Base-by-base conservation (phyloP, 148 eudicot species). In the Heliosperma pusillum region DNA sequence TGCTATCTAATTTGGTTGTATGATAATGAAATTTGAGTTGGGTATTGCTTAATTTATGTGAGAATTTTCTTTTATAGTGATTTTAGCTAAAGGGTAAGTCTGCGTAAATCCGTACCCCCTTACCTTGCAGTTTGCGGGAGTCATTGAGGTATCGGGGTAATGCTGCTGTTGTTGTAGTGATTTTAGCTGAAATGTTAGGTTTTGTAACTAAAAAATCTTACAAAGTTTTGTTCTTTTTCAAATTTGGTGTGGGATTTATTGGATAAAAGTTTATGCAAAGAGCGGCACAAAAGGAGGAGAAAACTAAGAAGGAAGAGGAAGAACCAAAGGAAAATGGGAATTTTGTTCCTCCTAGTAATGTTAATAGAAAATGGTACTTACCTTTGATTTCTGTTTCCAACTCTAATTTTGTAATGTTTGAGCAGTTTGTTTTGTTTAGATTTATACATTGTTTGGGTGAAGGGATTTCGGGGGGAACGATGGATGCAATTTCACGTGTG, bases 281-380 rank as follows among this genome's bases (percentile, higher is more conserved):
- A 30, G 68, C 68, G 2, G 64, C 86, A 57, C 87, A 82, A 75
- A 93, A 76, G 80, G 91, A 85, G 78, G 98, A 89, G 78, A 89
- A 87, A 84, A 22, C 78, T 64, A 83, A 85, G 81, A 86, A 84
- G 55, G 55, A 50, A 78, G 91, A 81, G 77, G 80, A 86, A 82
- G 90, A 85, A 77, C 74, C 79, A 75, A 73, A 74, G 76, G 82
- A 81, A 76, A 75, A 78, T 75, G 90, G 83, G 66, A 83, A 74
- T 77, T 86, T 90, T 79, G 70, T 73, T 79, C 78, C 88, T 80
- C 81, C 87, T 66, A 76, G 59, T 76, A 78, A 77, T 74, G 74
- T 78, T 85, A 66, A 69, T 64, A 88, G 83, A 85, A 90, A 83
- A 90, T 93, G 97, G 97, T 93, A 87, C n/a, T 71, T 71, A 0